These are phyloP conservation scores for Wickerhamiella nectarea DNA, from an alignment of 805 yeast genomes.

Conservation along the genomic window DNA sequence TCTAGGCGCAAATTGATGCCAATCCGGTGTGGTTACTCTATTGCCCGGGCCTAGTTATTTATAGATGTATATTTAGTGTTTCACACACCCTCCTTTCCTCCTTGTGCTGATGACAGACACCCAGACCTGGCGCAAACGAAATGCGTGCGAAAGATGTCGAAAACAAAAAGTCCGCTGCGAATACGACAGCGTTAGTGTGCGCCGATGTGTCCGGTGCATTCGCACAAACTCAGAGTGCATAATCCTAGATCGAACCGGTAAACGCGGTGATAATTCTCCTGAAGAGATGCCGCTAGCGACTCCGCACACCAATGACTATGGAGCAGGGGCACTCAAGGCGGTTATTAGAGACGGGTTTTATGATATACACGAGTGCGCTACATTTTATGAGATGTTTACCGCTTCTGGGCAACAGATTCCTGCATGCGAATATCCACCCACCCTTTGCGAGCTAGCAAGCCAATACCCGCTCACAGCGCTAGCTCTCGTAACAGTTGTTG, in stretches of 20 bases:
- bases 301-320: not conserved
- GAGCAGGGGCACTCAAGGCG: not conserved
- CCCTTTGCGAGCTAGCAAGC: constrained; percentile 2
- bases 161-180: constrained; percentile 23
- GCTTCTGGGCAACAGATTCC: not conserved
- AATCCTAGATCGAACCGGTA: not conserved
- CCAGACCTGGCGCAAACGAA: constrained; percentile 20
- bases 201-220: constrained; percentile 19
- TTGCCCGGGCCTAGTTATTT: no score
- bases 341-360: not conserved
- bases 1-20: no score
- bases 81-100: no score
- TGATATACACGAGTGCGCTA: constrained; percentile 3
- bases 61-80: no score
- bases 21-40: no score
- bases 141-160: constrained; percentile 22
- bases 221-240: constrained; percentile 14
- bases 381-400: constrained; percentile 2
- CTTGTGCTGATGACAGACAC: not conserved
- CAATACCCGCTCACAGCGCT: constrained; percentile 1
- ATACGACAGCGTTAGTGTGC: constrained; percentile 19
- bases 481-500: not conserved
- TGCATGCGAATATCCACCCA: not conserved
- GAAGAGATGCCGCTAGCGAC: not conserved
- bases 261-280: not conserved